Evolutionary conservation across 495 filamentous ascomycete species (phyloP), one percentile per base, ranked within the genome.

Genomic region (Daldinia vernicosa): DNA sequence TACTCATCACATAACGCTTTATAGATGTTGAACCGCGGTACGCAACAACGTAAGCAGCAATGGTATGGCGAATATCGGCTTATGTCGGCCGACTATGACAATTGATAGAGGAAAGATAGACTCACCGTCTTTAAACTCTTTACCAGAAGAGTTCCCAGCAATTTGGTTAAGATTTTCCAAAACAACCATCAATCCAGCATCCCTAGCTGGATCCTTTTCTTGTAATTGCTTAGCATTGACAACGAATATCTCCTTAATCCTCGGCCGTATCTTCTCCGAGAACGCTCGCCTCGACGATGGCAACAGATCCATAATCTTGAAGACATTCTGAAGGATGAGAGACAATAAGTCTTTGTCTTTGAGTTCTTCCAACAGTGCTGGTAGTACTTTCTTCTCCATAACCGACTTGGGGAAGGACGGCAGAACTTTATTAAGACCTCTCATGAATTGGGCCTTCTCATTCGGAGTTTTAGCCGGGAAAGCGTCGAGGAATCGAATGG

Each of bases 101-200:
- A 47, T 9, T 47, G 19, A 12, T 47, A 47, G 15, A 4, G n/a
- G 11, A 53, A 39, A 39, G 0, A 19, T 61, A 35, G 22, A 52
- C 89, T 72, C 76, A 93, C 91, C 90, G 69, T 97, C 93, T 81
- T 97, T 97, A 78, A 98, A 98, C 65, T 98, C 95, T 71, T 92
- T 92, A 0, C 93, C 94, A 4, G 90, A 89, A 68, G 91, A 96
- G 63, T 95, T 95, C 5, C 88, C 87, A 4, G 91, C 87, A 60
- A 96, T 89, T 2, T 89, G 80, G 3, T 82, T 79, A 70, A 97
- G 86, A 67, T 97, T 93, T 66, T 98, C 93, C 2, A 99, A 82
- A 2, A 98, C 79, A 11, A 96, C 89, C 85, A 96, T 94, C 39
- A 98, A 81, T 3, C 95, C 96, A 0, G 94, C 94, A 79, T 99